Base-by-base conservation (phyloP, 306 rosid species). In the Glycine soja region DNA sequence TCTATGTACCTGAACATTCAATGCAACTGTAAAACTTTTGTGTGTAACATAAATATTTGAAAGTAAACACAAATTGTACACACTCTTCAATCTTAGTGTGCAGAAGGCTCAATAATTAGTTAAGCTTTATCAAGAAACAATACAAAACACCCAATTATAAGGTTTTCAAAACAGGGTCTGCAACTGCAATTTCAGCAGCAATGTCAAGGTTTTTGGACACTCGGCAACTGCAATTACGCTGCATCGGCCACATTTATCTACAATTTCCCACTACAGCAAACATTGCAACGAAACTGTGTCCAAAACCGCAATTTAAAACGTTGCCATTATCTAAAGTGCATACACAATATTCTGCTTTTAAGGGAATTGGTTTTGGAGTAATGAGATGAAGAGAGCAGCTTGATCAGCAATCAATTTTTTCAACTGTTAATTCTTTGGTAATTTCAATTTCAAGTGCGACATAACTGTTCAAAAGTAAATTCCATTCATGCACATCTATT, bases 1-100 rank as follows among this genome's bases (percentile, higher is more conserved):
- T 67, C 72, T 42, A 67, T 67, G 72, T 67, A 67, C 72, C 72
- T 67, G 72, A 42, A 15, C 32, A 67, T 67, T 67, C 51, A 67
- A 42, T 18, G 7, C 24, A 65, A n/a, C 10, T 38, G n/a, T 65
- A 40, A 42, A n/a, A 42, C 14, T 67, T 40, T 3, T 8, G 51
- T 67, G 42, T 40, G n/a, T n/a, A 67, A 15, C 52, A n/a, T 65
- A 38, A 65, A 7, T 50, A 42, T 65, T 38, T 65, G 47, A 65
- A 14, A 65, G 50, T 3, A 40, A 65, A 7, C 2, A 3, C 13
- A 38, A 65, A 65, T 67, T 66, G 48, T 40, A 3, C 12, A 66
- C 19, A 66, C 32, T 38, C 52, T 42, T 40, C 52, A 42, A 4
- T 42, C 32, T 67, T 42, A 42, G 32, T 40, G n/a, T 15, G 72